Evolutionary conservation across 257 asterid genomes (phyloP).

Genomic region (Solanum chaucha): DNA sequence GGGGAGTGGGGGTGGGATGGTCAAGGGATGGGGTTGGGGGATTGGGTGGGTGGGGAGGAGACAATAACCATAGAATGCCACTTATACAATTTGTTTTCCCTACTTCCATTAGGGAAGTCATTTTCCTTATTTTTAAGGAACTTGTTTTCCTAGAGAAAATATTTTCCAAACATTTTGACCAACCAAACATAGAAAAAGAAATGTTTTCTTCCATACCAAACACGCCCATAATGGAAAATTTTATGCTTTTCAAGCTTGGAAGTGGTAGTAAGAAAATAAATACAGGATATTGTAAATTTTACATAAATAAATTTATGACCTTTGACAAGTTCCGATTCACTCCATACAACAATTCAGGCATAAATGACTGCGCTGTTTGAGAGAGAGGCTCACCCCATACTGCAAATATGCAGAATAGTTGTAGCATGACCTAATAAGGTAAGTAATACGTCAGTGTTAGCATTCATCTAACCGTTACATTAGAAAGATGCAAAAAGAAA

Average conservation of each 20-base stretch:
- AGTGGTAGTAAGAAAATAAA: neutral
- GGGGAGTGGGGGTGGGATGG: neutral
- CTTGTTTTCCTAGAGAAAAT: neutral
- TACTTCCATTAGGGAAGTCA: neutral
- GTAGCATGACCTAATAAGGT: conserved; percentile 73
- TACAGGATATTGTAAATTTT: neutral
- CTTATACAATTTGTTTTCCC: neutral
- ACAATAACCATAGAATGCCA: neutral
- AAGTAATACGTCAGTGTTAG: conserved; percentile 1
- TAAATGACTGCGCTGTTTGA: conserved; percentile 92
- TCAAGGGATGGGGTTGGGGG: neutral
- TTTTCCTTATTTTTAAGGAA: neutral
- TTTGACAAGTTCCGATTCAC: conserved; percentile 62
- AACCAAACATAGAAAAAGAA: neutral
- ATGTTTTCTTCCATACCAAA: neutral
- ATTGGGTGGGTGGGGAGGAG: neutral
- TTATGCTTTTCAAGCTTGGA: neutral
- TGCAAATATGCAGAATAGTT: conserved; percentile 66
- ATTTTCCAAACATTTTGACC: neutral
- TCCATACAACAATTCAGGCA: conserved; percentile 89
- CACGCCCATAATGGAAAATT: neutral
- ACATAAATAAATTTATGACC: conserved; percentile 30
- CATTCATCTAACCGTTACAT: neutral
- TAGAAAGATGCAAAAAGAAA: neutral
- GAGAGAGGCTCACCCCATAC: conserved; percentile 96